Evolutionary conservation across 441 rosid genomes (phyloP).

Genomic region (Populus trichocarpa): DNA sequence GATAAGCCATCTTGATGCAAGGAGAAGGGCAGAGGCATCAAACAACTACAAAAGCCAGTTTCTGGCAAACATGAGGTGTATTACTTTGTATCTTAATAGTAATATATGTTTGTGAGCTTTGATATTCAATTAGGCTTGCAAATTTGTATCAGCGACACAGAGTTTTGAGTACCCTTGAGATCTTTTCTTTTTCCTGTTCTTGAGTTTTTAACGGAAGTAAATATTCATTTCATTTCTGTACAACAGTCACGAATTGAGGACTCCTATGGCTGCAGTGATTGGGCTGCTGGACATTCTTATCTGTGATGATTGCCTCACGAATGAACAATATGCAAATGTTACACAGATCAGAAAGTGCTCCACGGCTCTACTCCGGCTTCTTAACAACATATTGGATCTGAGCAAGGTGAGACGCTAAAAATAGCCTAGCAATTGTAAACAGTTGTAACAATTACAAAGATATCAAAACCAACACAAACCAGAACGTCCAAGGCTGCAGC

Average conservation of each 20-base stretch:
- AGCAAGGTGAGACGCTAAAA: constrained; percentile 70
- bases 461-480: background rate
- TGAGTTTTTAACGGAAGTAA: constrained; percentile 2
- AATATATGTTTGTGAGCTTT: background rate
- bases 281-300: constrained; percentile 94
- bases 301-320: constrained; percentile 81
- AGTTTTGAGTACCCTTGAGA: background rate
- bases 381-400: constrained; percentile 87
- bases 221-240: constrained; percentile 11
- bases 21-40: constrained; percentile 99
- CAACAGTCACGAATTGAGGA: constrained; percentile 97
- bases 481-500: background rate
- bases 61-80: constrained; percentile 97
- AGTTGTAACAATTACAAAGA: background rate
- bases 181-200: background rate
- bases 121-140: background rate
- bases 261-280: constrained; percentile 99
- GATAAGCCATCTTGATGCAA: constrained; percentile 97
- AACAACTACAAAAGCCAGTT: constrained; percentile 98
- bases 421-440: background rate
- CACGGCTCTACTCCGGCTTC: constrained; percentile 90
- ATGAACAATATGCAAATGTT: constrained; percentile 89
- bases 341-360: constrained; percentile 96
- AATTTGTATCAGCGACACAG: background rate
- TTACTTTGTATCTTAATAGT: background rate